Conservation (phyloP, 305 asterid species). For the Rubia tinctorum region DNA sequence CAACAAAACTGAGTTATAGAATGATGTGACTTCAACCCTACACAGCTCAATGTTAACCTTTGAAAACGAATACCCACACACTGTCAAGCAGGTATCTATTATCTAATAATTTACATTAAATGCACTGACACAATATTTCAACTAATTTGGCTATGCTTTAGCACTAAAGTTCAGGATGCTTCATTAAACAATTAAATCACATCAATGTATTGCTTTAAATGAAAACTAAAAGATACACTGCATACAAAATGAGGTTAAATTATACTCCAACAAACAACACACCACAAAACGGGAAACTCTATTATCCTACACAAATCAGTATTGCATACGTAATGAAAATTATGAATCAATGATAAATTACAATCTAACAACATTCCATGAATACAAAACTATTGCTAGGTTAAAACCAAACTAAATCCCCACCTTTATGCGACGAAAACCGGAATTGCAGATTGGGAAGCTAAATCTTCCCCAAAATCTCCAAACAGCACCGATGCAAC, state of each 20-base stretch:
- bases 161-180: too few species aligned
- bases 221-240: neutral
- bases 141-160: neutral
- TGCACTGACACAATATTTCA: neutral
- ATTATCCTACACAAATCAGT: neutral
- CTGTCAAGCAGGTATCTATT: neutral
- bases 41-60: neutral
- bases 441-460: neutral
- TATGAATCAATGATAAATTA: neutral
- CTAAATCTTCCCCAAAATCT: neutral
- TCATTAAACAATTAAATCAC: too few species aligned
- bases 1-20: neutral
- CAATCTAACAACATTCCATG: neutral
- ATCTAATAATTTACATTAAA: neutral
- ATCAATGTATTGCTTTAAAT: neutral
- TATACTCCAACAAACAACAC: neutral
- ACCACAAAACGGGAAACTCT: neutral
- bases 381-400: neutral
- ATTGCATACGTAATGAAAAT: neutral
- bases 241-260: neutral
- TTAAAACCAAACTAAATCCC: neutral
- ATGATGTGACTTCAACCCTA: neutral
- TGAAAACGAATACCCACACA: neutral
- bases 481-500: constrained; percentile 15
- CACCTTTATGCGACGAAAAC: neutral